phyloP scores from a whole-genome alignment of 805 yeast species.

The Metschnikowia santaceciliae region DNA sequence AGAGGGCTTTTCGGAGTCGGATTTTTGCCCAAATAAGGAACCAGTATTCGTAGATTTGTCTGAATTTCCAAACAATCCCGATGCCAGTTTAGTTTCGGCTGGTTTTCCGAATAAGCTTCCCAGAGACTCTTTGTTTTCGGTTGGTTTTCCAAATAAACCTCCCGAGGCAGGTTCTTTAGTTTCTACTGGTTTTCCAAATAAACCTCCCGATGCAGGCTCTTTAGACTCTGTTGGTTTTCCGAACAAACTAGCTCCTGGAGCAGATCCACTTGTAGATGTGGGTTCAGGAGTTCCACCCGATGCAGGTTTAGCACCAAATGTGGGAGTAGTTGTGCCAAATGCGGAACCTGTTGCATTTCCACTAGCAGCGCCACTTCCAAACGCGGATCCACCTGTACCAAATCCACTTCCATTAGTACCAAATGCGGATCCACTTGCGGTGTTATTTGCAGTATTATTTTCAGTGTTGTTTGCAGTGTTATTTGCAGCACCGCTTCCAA shows the following conservation, averaged over 20 bases:
- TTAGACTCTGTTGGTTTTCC: background rate
- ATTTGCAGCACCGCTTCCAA: no score
- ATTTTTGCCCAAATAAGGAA: conserved; percentile 6
- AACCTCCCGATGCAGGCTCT: conserved; percentile 1
- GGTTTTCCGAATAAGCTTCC: conserved; percentile 5
- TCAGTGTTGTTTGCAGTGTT: no score
- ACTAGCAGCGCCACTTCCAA: no score
- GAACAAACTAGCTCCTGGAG: background rate
- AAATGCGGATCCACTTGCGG: no score
- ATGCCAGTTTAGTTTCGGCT: background rate
- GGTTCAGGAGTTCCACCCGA: no score
- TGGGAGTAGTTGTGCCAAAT: background rate
- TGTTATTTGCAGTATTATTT: no score
- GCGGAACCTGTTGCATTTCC: background rate
- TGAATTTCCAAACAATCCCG: background rate
- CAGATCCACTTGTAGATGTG: no score
- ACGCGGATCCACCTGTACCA: no score
- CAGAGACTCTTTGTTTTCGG: background rate
- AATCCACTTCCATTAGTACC: no score
- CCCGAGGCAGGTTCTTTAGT: conserved; percentile 1
- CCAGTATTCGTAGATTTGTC: background rate
- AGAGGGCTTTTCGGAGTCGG: conserved; percentile 5
- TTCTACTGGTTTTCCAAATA: background rate
- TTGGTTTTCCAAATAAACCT: background rate
- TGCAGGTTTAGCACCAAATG: background rate